These are phyloP conservation scores for Coemansia sp. DNA, from an alignment of 192 early-diverging fungal genomes.

Conservation along the genomic window DNA sequence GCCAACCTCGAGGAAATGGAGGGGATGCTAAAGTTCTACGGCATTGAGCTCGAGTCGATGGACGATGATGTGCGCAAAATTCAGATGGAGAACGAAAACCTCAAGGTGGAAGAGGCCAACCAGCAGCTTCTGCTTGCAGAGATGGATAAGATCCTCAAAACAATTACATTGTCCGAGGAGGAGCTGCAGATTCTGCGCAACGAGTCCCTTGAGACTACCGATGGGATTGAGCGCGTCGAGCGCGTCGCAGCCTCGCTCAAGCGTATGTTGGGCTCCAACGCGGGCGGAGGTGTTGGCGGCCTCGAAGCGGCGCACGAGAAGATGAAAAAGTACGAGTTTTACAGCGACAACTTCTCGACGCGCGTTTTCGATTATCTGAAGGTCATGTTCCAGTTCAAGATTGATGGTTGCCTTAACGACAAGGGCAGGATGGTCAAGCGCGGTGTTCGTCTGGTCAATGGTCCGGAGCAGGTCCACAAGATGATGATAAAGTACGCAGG, in stretches of 20 bases:
- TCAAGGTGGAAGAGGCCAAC: slow-evolving; percentile 86
- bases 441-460: slow-evolving; percentile 43
- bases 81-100: slow-evolving; percentile 84
- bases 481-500: slow-evolving; percentile 65
- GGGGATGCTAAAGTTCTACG: slow-evolving; percentile 82
- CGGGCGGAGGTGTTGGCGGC: slow-evolving; percentile 56
- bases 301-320: slow-evolving; percentile 60
- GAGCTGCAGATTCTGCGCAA: slow-evolving; percentile 63
- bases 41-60: slow-evolving; percentile 87
- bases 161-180: slow-evolving; percentile 63
- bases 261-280: slow-evolving; percentile 61
- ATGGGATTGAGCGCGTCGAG: slow-evolving; percentile 62
- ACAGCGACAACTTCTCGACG: slow-evolving; percentile 64
- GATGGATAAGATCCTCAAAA: slow-evolving; percentile 73
- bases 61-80: slow-evolving; percentile 95
- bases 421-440: slow-evolving; percentile 32
- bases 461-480: slow-evolving; percentile 65
- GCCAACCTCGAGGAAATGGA: slow-evolving; percentile 83
- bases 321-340: slow-evolving; percentile 64
- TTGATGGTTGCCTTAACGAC: slow-evolving; percentile 57
- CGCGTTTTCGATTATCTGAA: slow-evolving; percentile 66
- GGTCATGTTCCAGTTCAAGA: slow-evolving; percentile 64
- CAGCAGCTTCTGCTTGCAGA: slow-evolving; percentile 84
- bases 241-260: slow-evolving; percentile 67
- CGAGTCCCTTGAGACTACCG: slow-evolving; percentile 62